Conservation (phyloP, 1,284 basidiomycete genomes). For the Malassezia arunalokei region DNA sequence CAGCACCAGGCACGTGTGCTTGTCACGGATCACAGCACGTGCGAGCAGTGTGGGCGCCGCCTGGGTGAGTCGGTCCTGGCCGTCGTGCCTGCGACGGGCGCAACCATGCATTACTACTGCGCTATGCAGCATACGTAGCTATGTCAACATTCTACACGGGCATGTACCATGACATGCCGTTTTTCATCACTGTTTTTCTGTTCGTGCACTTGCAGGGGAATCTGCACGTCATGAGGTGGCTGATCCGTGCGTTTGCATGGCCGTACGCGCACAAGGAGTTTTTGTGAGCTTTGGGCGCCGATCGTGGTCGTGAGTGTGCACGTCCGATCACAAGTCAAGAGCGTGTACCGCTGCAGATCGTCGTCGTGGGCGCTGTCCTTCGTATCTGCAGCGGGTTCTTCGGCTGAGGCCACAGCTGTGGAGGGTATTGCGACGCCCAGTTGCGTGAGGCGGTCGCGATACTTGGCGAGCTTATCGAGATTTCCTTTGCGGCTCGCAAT, state of each 20-base stretch:
- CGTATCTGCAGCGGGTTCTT: neutral
- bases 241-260: slow-evolving; percentile 17
- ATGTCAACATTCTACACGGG: slow-evolving; percentile 19
- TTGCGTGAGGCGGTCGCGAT: slow-evolving; percentile 48
- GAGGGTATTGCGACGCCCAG: slow-evolving; percentile 45
- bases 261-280: slow-evolving; percentile 35
- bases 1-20: slow-evolving; percentile 73
- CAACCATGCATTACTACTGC: slow-evolving; percentile 41
- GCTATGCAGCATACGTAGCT: slow-evolving; percentile 1
- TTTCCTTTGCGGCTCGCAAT: slow-evolving; percentile 51
- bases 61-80: slow-evolving; percentile 88
- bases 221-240: slow-evolving; percentile 17
- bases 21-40: slow-evolving; percentile 73
- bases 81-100: slow-evolving; percentile 52
- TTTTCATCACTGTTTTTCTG: slow-evolving; percentile 45
- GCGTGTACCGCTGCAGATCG: slow-evolving; percentile 17
- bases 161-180: slow-evolving; percentile 24
- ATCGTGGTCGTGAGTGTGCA: slow-evolving; percentile 30
- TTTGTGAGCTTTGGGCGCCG: slow-evolving; percentile 28
- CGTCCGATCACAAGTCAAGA: slow-evolving; percentile 15
- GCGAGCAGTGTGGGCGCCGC: slow-evolving; percentile 87
- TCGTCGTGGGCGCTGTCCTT: neutral
- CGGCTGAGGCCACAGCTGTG: neutral
- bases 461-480: slow-evolving; percentile 50
- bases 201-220: slow-evolving; percentile 37